Base-by-base conservation (phyloP, 768 basidiomycete genomes). In the Atractiella rhizophila region DNA sequence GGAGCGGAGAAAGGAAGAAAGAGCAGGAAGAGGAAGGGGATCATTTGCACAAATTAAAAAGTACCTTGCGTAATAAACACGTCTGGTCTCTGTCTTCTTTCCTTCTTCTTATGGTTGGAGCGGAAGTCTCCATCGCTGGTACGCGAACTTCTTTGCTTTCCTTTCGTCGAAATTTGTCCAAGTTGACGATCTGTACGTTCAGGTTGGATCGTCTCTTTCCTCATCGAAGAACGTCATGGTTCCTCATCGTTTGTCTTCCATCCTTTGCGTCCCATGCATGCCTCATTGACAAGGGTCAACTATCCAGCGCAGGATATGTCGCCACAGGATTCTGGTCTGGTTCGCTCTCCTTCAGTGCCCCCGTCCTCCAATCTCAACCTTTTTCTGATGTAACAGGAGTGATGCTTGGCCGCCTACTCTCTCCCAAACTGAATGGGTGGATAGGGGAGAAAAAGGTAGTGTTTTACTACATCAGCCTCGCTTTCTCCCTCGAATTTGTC, bases 321-420 rank as follows among this genome's bases (percentile, higher is more conserved):
- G 50, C 61, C 8, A 47, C 49, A 11, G 57, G 56, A 9, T 60
- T 59, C 48, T 62, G 60, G 47, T 59, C 12, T 9, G 37, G 21
- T 30, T 13, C 30, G 20, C 12, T 13, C 33, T 18, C 9, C 20
- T 28, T 10, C 16, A 25, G 30, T 25, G 13, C 5, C 33, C 28
- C n/a, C n/a, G n/a, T n/a, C n/a, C n/a, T n/a, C n/a, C n/a, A n/a
- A n/a, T n/a, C n/a, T n/a, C n/a, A n/a, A n/a, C n/a, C 9, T 21
- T 20, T 11, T 13, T 15, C n/a, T 16, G 20, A 6, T 28, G 16
- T n/a, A 5, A n/a, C 25, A 64, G 66, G 66, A 13, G 50, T 71
- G 11, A 69, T 66, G 0, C 42, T 69, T 4, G 71, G 72, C 0
- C 63, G 71, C 19, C 56, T 73, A 5, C 54, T 59, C 2, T 59